A percentile compares a stretch with the other conserved stretches of the same genome.
Conservation (phyloP, 768 basidiomycete genomes). For the Inosperma sp. region DNA sequence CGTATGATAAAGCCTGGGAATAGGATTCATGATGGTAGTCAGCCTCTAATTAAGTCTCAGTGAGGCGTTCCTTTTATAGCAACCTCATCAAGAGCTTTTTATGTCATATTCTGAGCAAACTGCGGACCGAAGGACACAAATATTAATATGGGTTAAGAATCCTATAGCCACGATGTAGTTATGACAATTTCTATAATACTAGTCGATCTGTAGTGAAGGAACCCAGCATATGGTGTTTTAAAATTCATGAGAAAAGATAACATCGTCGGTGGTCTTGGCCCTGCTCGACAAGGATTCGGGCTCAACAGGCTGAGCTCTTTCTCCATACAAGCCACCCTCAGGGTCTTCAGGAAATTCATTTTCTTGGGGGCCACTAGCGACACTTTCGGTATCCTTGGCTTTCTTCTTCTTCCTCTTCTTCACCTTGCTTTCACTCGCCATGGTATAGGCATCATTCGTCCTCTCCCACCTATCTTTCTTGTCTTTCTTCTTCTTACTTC, state of each 20-base stretch:
- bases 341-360: conserved; percentile 68
- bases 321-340: conserved; percentile 62
- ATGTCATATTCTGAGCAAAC: too few relatives aligned
- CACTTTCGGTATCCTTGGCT: conserved; percentile 39
- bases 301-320: conserved; percentile 15
- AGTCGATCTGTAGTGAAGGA: not conserved
- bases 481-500: conserved; percentile 58
- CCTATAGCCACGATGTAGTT: not conserved
- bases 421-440: conserved; percentile 35
- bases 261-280: conserved; percentile 35
- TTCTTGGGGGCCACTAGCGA: conserved; percentile 34
- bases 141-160: not conserved
- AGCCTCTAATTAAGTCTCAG: too few relatives aligned
- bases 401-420: conserved; percentile 63
- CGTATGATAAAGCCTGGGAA: too few relatives aligned
- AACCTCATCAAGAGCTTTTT: too few relatives aligned
- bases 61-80: too few relatives aligned
- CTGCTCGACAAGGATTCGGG: conserved; percentile 16
- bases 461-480: conserved; percentile 88
- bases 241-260: conserved; percentile 66
- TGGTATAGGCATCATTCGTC: conserved; percentile 78
- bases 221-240: conserved; percentile 23
- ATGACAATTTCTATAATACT: not conserved
- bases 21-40: too few relatives aligned
- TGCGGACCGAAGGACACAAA: too few relatives aligned